Base-by-base conservation (phyloP, 2,329 filamentous ascomycete species). In the Pyricularia pennisetigena region DNA sequence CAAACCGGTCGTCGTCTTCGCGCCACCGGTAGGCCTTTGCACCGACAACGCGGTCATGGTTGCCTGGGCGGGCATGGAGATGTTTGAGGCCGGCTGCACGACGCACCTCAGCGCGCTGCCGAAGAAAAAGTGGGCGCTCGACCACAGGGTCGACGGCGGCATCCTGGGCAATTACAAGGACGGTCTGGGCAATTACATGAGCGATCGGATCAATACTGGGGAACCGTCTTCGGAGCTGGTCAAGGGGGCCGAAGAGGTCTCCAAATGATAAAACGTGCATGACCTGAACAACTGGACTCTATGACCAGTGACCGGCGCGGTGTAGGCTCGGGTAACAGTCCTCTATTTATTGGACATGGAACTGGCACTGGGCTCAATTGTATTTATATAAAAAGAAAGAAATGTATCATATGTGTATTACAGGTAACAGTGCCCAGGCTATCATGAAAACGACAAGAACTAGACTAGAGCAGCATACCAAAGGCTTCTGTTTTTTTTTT, bases 11-110 rank as follows among this genome's bases (percentile, higher is more conserved):
- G 73, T 82, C 12, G 77, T 97, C 8, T 79, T 89, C 32, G 91
- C 90, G 68, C 94, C 95, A n/a, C 93, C 93, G 2, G 78, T 86
- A 10, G 82, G 83, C 61, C 82, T 94, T 67, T 98, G 95, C 75
- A 97, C 93, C 0, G 95, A 99, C 75, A 98, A 99, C 78, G 95
- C 95, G 14, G 92, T 93, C 65, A 99, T 99, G 95, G 94, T 98
- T 76, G 94, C 90, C 1, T 98, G 95, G 94, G 84, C 94, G 0
- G 95, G 90, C 0, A 85, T 94, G 72, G 94, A 98, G 79, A 97
- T 99, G 94, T 97, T 86, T 74, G 85, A 91, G 77, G 87, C 86
- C 0, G 94, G 94, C 0, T 94, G 87, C 82, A 79, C 82, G 69
- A 89, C 87, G 9, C 83, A 85, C 24, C 74, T 94, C 68, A 82